These are phyloP conservation scores for Karstenula rhodostoma DNA, from an alignment of 2,329 filamentous ascomycete species.

Conservation along the genomic window DNA sequence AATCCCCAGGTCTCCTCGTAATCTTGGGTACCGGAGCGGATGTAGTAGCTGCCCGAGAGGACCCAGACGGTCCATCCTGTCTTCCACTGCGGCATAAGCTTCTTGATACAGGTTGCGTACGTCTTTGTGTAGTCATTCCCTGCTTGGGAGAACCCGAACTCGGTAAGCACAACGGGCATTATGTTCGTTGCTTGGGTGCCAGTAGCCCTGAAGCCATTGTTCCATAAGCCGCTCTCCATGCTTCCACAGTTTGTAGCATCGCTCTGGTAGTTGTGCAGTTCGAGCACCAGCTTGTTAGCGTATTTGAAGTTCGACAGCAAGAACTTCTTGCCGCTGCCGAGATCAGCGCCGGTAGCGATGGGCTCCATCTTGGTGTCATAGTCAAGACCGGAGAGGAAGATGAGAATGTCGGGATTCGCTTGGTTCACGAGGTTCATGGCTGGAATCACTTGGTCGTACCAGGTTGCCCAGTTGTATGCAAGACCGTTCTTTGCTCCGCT, in stretches of 20 bases:
- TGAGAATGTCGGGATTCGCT: slow-evolving; percentile 61
- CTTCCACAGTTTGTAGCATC: slow-evolving; percentile 57
- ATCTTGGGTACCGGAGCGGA: slow-evolving; percentile 57
- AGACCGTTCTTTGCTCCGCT: slow-evolving; percentile 36
- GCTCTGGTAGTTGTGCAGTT: slow-evolving; percentile 69
- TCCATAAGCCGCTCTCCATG: slow-evolving; percentile 58
- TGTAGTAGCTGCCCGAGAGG: slow-evolving; percentile 62
- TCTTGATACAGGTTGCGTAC: slow-evolving; percentile 62
- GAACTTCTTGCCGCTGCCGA: slow-evolving; percentile 61
- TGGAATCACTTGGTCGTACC: slow-evolving; percentile 61
- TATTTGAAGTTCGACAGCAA: slow-evolving; percentile 58
- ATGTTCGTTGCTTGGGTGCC: slow-evolving; percentile 51
- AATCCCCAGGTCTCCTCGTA: slow-evolving; percentile 64
- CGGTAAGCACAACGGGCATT: slow-evolving; percentile 65
- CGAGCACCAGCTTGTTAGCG: slow-evolving; percentile 65
- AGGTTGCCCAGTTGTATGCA: slow-evolving; percentile 64
- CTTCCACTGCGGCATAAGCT: slow-evolving; percentile 64
- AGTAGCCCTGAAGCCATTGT: slow-evolving; percentile 63
- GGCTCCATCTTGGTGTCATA: slow-evolving; percentile 65
- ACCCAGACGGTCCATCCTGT: slow-evolving; percentile 69
- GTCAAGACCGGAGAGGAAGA: slow-evolving; percentile 67
- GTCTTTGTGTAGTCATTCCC: slow-evolving; percentile 58
- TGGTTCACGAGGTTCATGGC: slow-evolving; percentile 61
- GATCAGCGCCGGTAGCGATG: slow-evolving; percentile 58
- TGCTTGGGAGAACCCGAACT: slow-evolving; percentile 61